A percentile compares a stretch with the other conserved stretches of the same genome.
Evolutionary conservation across 257 asterid species (phyloP).

Genomic region (Linaria vulgaris): DNA sequence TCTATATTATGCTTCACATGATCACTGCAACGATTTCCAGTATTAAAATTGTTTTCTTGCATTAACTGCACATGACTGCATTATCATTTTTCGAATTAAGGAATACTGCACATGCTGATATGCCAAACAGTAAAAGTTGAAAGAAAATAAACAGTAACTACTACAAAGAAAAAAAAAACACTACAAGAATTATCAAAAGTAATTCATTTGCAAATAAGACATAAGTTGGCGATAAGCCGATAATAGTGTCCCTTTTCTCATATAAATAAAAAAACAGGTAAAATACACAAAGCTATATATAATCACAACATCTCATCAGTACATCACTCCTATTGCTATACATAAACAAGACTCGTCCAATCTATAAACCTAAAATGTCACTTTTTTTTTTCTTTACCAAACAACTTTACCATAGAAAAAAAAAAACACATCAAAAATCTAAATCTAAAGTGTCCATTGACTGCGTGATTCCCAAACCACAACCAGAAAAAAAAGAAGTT

Average conservation of each 20-base stretch:
- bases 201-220: constrained; percentile 4
- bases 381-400: background rate
- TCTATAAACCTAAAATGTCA: constrained; percentile 26
- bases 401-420: background rate
- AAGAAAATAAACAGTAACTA: background rate
- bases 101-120: constrained; percentile 24
- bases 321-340: constrained; percentile 28
- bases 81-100: constrained; percentile 18
- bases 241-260: background rate
- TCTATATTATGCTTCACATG: background rate
- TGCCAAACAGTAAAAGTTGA: constrained; percentile 2
- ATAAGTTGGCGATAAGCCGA: constrained; percentile 22
- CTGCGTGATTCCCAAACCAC: constrained; percentile 15
- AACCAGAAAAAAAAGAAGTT: background rate
- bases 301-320: constrained; percentile 20
- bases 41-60: background rate
- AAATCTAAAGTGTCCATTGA: background rate
- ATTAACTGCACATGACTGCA: constrained; percentile 17
- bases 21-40: background rate
- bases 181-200: constrained; percentile 22
- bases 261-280: background rate
- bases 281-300: constrained; percentile 23
- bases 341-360: constrained; percentile 34
- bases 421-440: background rate
- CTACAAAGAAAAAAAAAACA: background rate